Evolutionary conservation across 805 yeast genomes (phyloP), one percentile per base, ranked within the genome.

Genomic region (Maudiozyma barnettii): DNA sequence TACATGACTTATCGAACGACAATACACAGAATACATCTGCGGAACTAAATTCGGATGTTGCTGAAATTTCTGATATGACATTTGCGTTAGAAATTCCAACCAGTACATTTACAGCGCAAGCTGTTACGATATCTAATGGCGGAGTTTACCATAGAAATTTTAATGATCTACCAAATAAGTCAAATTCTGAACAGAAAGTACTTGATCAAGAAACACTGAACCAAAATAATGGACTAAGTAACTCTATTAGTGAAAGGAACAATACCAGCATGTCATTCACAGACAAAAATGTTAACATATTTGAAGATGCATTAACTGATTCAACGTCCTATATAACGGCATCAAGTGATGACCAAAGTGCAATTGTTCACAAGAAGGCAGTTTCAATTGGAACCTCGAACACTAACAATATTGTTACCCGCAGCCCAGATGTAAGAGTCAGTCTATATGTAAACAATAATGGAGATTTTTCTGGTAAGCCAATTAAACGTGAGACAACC

Each of bases 301-400:
- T 61, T 51, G 67, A 64, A 44, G 66, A 64, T 49, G 62, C 61
- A 1, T 54, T 58, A 5, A 45, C 48, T 10, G 61, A 56, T 39
- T 50, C 58, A 5, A 55, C 54, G 3, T 52, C 64, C 4, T 49
- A 54, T n/a, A 46, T 50, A 2, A 49, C 57, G 10, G 53, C 61
- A 1, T 55, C 62, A 4, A 49, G 56, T 1, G 52, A 49, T 18
- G 56, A 51, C 20, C 56, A 60, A 1, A 53, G 53, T 18, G 52
- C 50, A 4, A 57, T 54, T 31, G 53, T 56, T 31, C 64, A 57
- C 44, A 57, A 61, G 31, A 63, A 62, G 45, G 67, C 63, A 1
- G 61, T 62, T 6, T 63, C 68, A 1, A 60, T 64, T 38, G 68
- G 61, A 20, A 61, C 66, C 14, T 46, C 63, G 42, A 59, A 60